These are phyloP conservation scores for Licmophora abbreviata DNA, from an alignment of 108 stramenopile species.

Conservation along the genomic window DNA sequence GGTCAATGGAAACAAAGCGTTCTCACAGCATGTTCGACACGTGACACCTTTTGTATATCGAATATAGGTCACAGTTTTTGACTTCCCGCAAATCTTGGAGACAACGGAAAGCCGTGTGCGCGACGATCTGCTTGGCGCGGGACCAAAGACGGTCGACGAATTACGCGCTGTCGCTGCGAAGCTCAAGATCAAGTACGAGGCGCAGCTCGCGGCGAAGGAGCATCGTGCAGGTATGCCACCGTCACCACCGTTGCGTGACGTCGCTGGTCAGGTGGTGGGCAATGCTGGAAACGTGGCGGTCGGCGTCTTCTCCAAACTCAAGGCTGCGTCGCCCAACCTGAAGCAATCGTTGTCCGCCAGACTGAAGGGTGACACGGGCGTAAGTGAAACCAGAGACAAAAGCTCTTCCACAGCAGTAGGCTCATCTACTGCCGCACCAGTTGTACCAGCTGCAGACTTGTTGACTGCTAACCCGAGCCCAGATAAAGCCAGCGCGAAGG, in stretches of 20 bases:
- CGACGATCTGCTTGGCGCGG: constrained; percentile 71
- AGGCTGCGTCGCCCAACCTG: neutral
- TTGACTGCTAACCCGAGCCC: neutral
- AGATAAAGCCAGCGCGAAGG: neutral
- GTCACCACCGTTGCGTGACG: neutral
- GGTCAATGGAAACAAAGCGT: too few relatives aligned
- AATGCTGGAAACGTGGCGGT: constrained; percentile 6
- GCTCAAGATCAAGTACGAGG: constrained; percentile 52
- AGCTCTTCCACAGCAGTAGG: neutral
- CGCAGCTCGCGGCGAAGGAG: constrained; percentile 26
- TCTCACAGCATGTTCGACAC: too few relatives aligned
- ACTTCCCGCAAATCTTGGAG: constrained; percentile 76
- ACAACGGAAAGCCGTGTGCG: constrained; percentile 67
- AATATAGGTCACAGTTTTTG: constrained; percentile 74
- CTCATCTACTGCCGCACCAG: neutral
- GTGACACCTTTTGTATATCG: too few relatives aligned
- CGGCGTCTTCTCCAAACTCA: constrained; percentile 5
- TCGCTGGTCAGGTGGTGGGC: neutral
- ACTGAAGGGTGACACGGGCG: neutral
- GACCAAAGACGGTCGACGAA: constrained; percentile 73
- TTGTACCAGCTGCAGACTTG: neutral
- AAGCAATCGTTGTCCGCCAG: neutral
- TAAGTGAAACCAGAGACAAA: neutral
- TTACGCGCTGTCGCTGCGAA: constrained; percentile 47
- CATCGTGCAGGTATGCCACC: neutral